Conservation (phyloP, 2,329 filamentous ascomycete species). For the Aspergillus sp. region DNA sequence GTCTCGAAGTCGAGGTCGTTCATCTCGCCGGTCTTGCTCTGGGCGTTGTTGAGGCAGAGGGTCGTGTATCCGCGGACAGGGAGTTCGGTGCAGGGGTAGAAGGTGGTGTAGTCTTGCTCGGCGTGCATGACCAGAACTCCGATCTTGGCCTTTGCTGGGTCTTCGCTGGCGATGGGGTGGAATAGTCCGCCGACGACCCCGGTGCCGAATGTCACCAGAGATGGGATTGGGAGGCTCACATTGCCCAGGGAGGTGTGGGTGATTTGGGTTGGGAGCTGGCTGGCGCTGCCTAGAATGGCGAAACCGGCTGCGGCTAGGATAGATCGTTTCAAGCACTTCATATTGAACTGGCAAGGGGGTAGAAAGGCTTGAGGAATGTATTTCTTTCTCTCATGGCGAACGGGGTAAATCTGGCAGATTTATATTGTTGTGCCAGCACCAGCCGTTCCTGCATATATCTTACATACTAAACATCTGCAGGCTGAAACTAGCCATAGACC, state of each 20-base stretch:
- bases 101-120: not conserved
- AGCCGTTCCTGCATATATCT: too few relatives aligned
- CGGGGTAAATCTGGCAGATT: too few relatives aligned
- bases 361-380: fast-evolving
- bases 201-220: not conserved
- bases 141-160: not conserved
- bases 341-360: too few relatives aligned
- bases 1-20: not conserved
- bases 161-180: not conserved
- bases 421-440: too few relatives aligned
- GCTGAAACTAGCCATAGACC: too few relatives aligned
- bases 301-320: not conserved
- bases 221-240: not conserved
- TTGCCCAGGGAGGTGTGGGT: not conserved
- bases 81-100: not conserved
- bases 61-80: not conserved
- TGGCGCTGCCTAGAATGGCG: not conserved
- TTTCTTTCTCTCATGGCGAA: too few relatives aligned
- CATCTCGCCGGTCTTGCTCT: not conserved
- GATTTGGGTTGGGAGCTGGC: not conserved
- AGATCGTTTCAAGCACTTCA: not conserved
- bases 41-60: not conserved
- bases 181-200: not conserved
- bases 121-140: not conserved
- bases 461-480: too few relatives aligned